Base-by-base conservation (phyloP, 805 yeast species). In the Saccharomycopsis babjevae region DNA sequence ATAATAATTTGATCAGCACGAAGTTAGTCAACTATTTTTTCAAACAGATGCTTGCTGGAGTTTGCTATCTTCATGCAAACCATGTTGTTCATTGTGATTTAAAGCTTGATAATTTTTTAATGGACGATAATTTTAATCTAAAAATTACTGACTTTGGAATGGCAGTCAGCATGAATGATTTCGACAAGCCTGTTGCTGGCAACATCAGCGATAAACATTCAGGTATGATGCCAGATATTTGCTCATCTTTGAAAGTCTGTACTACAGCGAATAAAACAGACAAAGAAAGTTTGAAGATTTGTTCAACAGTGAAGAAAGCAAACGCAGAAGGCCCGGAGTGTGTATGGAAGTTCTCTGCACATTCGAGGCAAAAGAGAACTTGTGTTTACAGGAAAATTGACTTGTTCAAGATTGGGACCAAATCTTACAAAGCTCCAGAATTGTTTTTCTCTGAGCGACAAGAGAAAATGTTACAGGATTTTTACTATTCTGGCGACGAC, bases 71-170 rank as follows among this genome's bases (percentile, higher is more conserved):
- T 59, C 99, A 94, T 71, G 52, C 38, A n/a, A 74, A 80, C 60
- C 72, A 80, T 62, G 82, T 92, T 32, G 89, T 92, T 8, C 99
- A 94, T 72, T 83, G 98, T 62, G 99, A 94, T 69, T 80, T 94
- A 66, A 94, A 94, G 74, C 76, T 93, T 54, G 99, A 94, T 68
- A 94, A 91, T 67, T 77, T 90, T 1, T 72, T 90, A n/a, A 90
- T 94, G 65, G 98, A 92, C 70, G 78, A 82, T 60, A 76, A 77
- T 42, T 99, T 98, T 0, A 98, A 91, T 72, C 71, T 94, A 63
- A 94, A 94, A 72, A 74, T 96, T 62, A 92, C 97, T 0, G 99
- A 94, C 73, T 94, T 94, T 76, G 99, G 99, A 7, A 63, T 64
- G 67, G 52, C 59, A 18, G 46, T 59, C 42, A 42, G 59, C 43